Base-by-base conservation (phyloP, 1,284 basidiomycete species). In the Cutaneotrichosporon arboriforme region DNA sequence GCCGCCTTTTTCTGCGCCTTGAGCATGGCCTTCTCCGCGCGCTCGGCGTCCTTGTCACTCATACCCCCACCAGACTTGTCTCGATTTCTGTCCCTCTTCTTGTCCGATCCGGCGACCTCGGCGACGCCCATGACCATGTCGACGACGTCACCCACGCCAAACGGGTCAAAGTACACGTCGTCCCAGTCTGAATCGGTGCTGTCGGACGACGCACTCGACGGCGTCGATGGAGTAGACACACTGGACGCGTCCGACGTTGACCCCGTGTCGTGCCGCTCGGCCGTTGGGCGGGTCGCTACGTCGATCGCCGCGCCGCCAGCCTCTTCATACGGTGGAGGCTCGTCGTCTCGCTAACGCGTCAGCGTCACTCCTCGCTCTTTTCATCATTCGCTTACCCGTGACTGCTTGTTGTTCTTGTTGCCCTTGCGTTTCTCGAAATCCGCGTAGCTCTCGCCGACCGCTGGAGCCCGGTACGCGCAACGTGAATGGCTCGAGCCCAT, bases 401-500 rank as follows among this genome's bases (percentile, higher is more conserved):
- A 15, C 7, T 31, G 5, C 7, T 31, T 31, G 26, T 31, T 31
- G 26, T 31, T 31, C 7, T 31, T 31, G 26, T 38, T 18, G 36
- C n/a, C n/a, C 13, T 37, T 17, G 14, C 26, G 26, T 10, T 31
- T 31, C 26, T 31, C 26, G 10, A 31, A 31, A 10, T 31, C 26
- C 7, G 26, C 26, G 10, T 31, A 31, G 26, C 26, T 31, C 26
- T 31, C 26, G 26, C 26, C 26, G 26, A 31, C 26, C 10, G 26
- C 26, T 31, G 26, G 26, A 10, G 26, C 26, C 10, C 10, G 26
- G 26, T 31, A 31, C 26, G 26, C 26, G 26, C 26, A 31, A 7
- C 38, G 38, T 20, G 43, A 45, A 17, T 45, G 43, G 43, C 33
- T 45, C 43, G 43, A 45, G 33, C 43, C 43, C 43, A 45, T 45